These are phyloP conservation scores for Didymella lethalis DNA, from an alignment of 2,329 filamentous ascomycete genomes.

Conservation along the genomic window DNA sequence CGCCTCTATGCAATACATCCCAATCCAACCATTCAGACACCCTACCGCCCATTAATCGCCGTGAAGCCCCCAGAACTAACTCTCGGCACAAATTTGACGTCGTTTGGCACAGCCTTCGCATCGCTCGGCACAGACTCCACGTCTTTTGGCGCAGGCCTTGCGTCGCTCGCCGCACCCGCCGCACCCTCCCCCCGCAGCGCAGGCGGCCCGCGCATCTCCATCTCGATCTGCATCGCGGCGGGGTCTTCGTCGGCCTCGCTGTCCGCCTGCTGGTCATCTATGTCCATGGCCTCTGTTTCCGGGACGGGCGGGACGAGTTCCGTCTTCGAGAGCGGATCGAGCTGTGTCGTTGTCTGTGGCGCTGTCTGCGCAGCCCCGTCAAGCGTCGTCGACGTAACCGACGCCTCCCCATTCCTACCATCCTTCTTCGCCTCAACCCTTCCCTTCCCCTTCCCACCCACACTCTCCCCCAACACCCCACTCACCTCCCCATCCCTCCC, in stretches of 20 bases:
- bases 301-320: constrained; percentile 18
- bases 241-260: constrained; percentile 42
- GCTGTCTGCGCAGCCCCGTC: background rate
- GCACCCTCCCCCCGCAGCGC: constrained; percentile 19
- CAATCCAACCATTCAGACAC: background rate
- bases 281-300: constrained; percentile 16
- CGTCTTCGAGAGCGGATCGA: constrained; percentile 28
- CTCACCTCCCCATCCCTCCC: constrained; percentile 36
- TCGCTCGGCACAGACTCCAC: background rate
- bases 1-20: constrained; percentile 1
- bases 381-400: constrained; percentile 1
- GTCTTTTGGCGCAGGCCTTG: background rate
- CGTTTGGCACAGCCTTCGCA: background rate
- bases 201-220: constrained; percentile 49
- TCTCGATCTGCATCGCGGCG: constrained; percentile 51
- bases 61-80: constrained; percentile 41
- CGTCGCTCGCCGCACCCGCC: background rate
- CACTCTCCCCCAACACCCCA: constrained; percentile 22
- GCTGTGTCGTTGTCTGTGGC: constrained; percentile 6
- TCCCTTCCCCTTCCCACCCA: background rate
- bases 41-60: constrained; percentile 41
- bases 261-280: constrained; percentile 25
- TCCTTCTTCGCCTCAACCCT: constrained; percentile 8
- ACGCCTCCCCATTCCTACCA: background rate
- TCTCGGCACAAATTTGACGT: background rate